Percentiles rank a stretch among this genome's conserved stretches.
These are phyloP conservation scores for Neofusicoccum kwambonambiense DNA, from an alignment of 2,329 filamentous ascomycete genomes.

Conservation along the genomic window DNA sequence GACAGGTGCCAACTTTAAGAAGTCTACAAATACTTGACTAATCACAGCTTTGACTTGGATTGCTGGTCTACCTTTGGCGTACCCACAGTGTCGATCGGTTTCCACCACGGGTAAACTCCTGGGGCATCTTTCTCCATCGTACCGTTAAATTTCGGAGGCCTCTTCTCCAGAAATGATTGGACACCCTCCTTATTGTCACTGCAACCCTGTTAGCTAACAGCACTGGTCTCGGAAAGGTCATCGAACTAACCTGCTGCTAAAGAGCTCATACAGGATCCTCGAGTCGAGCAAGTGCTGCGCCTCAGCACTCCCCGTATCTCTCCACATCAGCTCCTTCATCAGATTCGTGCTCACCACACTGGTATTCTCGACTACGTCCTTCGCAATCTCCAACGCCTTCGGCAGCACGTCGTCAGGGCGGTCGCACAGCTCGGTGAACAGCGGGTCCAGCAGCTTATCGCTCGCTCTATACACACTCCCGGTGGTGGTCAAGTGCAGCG, in stretches of 20 bases:
- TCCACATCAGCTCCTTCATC: slow-evolving; percentile 71
- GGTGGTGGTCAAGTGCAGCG: slow-evolving; percentile 66
- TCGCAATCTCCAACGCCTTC: slow-evolving; percentile 64
- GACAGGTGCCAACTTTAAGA: background rate
- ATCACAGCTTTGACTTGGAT: slow-evolving; percentile 5
- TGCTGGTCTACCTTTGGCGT: slow-evolving; percentile 35
- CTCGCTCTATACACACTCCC: slow-evolving; percentile 57
- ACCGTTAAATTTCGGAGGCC: slow-evolving; percentile 60
- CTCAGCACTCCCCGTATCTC: slow-evolving; percentile 60
- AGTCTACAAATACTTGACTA: background rate
- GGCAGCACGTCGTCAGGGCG: slow-evolving; percentile 60
- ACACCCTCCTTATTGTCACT: slow-evolving; percentile 69
- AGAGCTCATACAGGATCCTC: slow-evolving; percentile 61
- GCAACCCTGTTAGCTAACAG: slow-evolving; percentile 16
- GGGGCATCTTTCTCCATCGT: slow-evolving; percentile 62
- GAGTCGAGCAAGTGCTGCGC: slow-evolving; percentile 70
- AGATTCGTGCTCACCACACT: slow-evolving; percentile 63
- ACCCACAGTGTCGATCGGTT: slow-evolving; percentile 49
- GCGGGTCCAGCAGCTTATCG: slow-evolving; percentile 53
- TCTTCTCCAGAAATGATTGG: slow-evolving; percentile 67
- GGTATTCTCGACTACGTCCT: slow-evolving; percentile 65
- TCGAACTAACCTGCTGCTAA: slow-evolving; percentile 45
- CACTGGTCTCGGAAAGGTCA: background rate
- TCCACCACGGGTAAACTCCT: slow-evolving; percentile 67
- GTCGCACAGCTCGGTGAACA: slow-evolving; percentile 67